Base-by-base conservation (phyloP, 495 filamentous ascomycete species). In the Penicillium macrosclerotiorum region DNA sequence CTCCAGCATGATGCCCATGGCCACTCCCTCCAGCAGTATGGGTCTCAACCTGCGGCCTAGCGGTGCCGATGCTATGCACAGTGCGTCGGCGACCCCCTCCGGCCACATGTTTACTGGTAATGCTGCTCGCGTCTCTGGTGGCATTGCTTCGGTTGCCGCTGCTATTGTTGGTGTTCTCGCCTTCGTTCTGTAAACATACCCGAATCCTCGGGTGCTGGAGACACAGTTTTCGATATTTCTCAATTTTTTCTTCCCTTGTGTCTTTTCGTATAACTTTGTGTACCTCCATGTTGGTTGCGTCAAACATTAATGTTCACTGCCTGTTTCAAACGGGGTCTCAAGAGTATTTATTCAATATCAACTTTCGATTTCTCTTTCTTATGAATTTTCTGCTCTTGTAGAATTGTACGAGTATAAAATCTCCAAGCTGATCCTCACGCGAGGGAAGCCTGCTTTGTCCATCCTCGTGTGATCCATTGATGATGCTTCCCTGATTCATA, bases 151-250 rank as follows among this genome's bases (percentile, higher is more conserved):
- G 1, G 58, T 47, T 14, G 47, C 55, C 11, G 57, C 55, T 13
- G 66, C 57, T 13, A 54, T 68, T 1, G 39, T 63, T 13, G 66
- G 55, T 51, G 52, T 68, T 8, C 54, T 69, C 35, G 64, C 66
- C 13, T 63, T 62, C 34, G 38, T 64, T 23, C 38, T 69, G 49
- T 69, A 68, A 47, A n/a, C n/a, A n/a, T n/a, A n/a, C n/a, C n/a
- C n/a, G n/a, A n/a, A n/a, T n/a, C n/a, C n/a, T n/a, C n/a, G n/a
- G n/a, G n/a, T n/a, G n/a, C n/a, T n/a, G n/a, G n/a, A n/a, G n/a
- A n/a, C n/a, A n/a, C n/a, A n/a, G n/a, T 36, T 55, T 35, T 20
- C 45, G 46, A 9, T 16, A 11, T 22, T 13, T 24, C 17, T 32
- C 17, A 9, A 6, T 47, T 23, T 31, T 30, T 22, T 4, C 19